A percentile compares a stretch with the other conserved stretches of the same genome.
These are phyloP conservation scores for Hortiboletus flavorubellus DNA, from an alignment of 768 basidiomycete species.

Conservation along the genomic window DNA sequence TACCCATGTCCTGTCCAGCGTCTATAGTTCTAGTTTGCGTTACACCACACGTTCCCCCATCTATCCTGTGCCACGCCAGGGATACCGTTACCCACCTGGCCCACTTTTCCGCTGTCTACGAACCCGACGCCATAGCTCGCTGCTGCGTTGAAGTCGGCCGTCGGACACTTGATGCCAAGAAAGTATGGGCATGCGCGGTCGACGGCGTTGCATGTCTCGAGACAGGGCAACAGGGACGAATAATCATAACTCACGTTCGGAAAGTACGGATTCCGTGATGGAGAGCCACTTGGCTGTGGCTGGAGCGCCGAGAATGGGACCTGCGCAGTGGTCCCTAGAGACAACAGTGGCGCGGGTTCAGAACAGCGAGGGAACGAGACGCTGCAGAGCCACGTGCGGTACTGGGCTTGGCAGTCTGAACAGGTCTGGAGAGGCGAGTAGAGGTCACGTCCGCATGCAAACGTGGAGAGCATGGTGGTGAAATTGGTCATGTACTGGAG, in stretches of 20 bases:
- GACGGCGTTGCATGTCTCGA: slow-evolving; percentile 71
- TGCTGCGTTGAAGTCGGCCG: slow-evolving; percentile 55
- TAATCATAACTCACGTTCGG: slow-evolving; percentile 47
- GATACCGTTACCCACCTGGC: slow-evolving; percentile 44
- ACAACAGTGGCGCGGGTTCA: slow-evolving; percentile 40
- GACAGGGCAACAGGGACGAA: slow-evolving; percentile 68
- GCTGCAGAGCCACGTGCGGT: slow-evolving; percentile 75
- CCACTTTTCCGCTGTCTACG: slow-evolving; percentile 50
- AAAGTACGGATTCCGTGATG: slow-evolving; percentile 45
- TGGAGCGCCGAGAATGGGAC: slow-evolving; percentile 49
- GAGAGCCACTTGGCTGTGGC: slow-evolving; percentile 38
- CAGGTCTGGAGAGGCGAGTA: slow-evolving; percentile 81
- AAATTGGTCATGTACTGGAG: slow-evolving; percentile 67
- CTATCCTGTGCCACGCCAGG: slow-evolving; percentile 58
- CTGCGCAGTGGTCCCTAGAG: slow-evolving; percentile 24
- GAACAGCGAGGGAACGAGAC: slow-evolving; percentile 73
- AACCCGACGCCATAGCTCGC: slow-evolving; percentile 75
- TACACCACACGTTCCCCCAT: slow-evolving; percentile 81
- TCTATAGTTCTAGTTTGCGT: slow-evolving; percentile 25
- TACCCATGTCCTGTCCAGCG: not conserved
- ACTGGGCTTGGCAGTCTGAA: slow-evolving; percentile 67
- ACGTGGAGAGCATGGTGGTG: slow-evolving; percentile 64
- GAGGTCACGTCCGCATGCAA: slow-evolving; percentile 74
- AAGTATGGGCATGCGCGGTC: slow-evolving; percentile 78
- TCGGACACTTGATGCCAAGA: slow-evolving; percentile 68